Evolutionary conservation across 202 grass and related monocot genomes (phyloP).

Genomic region (Elaeis oleifera): DNA sequence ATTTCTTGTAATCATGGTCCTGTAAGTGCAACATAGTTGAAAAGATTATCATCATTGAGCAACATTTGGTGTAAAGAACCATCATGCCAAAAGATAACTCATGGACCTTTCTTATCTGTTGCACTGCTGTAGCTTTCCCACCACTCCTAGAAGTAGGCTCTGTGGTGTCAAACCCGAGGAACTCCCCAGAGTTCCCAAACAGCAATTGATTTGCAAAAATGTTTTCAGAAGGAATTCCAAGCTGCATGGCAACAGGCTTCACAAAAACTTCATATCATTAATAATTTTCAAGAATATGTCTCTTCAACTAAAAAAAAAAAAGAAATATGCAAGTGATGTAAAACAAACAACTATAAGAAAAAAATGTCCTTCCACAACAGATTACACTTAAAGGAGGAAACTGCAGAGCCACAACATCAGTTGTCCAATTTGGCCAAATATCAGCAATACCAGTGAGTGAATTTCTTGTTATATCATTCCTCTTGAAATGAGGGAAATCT

Average conservation of each 20-base stretch:
- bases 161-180: slow-evolving; percentile 68
- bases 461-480: too few species aligned
- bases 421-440: too few species aligned
- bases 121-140: slow-evolving; percentile 83
- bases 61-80: slow-evolving; percentile 5
- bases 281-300: too few species aligned
- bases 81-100: neutral
- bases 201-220: slow-evolving; percentile 83
- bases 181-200: slow-evolving; percentile 67
- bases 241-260: slow-evolving; percentile 70
- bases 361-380: too few species aligned
- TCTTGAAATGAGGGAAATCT: too few species aligned
- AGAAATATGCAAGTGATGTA: neutral
- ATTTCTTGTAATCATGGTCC: slow-evolving; percentile 51
- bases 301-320: slow-evolving; percentile 9
- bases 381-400: too few species aligned
- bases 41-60: neutral
- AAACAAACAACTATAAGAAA: too few species aligned
- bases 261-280: slow-evolving; percentile 5
- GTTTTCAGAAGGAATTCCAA: slow-evolving; percentile 79
- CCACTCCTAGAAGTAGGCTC: slow-evolving; percentile 84
- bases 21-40: slow-evolving; percentile 26
- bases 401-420: too few species aligned
- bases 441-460: too few species aligned
- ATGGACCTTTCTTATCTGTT: slow-evolving; percentile 74